These are phyloP conservation scores for Tuber umbilicatum DNA, from an alignment of 495 filamentous ascomycete species.

Conservation along the genomic window DNA sequence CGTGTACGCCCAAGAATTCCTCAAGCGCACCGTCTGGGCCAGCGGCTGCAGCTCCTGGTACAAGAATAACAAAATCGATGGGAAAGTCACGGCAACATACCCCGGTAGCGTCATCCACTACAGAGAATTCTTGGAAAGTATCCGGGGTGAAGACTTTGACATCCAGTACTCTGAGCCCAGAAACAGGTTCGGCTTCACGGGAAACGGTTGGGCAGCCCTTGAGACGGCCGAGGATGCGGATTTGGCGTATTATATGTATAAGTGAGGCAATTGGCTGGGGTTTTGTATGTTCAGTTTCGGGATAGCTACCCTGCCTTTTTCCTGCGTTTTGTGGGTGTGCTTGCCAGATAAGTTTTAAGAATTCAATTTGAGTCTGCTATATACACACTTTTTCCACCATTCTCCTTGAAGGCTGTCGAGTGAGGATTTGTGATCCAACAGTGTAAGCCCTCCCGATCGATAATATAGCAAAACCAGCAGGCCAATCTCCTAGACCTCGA, in stretches of 20 bases:
- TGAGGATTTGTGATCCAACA: constrained; percentile 3
- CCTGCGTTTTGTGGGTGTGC: background rate
- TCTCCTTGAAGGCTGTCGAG: background rate
- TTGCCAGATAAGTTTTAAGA: background rate
- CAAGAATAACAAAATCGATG: constrained; percentile 45
- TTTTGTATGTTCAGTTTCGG: background rate
- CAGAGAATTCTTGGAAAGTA: constrained; percentile 48
- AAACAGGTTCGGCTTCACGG: constrained; percentile 50
- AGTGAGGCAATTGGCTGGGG: constrained; percentile 4
- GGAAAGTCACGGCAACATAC: constrained; percentile 47
- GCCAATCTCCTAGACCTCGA: background rate
- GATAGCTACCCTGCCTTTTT: background rate
- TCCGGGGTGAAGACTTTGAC: constrained; percentile 51
- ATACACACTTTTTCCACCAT: background rate
- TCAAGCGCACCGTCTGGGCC: constrained; percentile 48
- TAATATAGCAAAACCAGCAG: background rate
- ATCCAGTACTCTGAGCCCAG: constrained; percentile 43
- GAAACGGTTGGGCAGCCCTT: constrained; percentile 45
- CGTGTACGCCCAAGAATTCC: constrained; percentile 45
- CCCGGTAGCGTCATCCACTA: constrained; percentile 49
- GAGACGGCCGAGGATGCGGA: constrained; percentile 26
- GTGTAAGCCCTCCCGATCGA: background rate
- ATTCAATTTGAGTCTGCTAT: background rate
- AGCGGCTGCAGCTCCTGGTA: constrained; percentile 50
- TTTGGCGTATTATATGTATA: constrained; percentile 32